Conservation (phyloP, 192 early-diverging fungal species). For the Entrophospora sp. region DNA sequence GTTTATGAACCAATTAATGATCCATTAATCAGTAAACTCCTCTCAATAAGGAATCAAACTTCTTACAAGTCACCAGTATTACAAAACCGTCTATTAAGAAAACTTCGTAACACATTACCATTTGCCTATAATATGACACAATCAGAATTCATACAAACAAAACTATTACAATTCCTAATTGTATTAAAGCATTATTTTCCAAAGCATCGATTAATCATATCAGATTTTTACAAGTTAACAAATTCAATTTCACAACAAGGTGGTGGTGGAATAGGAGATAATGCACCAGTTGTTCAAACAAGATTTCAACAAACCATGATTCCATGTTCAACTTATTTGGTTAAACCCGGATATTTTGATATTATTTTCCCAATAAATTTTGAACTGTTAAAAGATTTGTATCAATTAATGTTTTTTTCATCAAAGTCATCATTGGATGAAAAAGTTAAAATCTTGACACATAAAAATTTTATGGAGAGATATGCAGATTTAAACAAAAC, state of each 20-base stretch:
- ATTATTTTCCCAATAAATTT: constrained; percentile 99
- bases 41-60: constrained; percentile 48
- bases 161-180: constrained; percentile 63
- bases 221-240: constrained; percentile 82
- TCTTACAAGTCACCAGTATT: constrained; percentile 59
- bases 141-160: constrained; percentile 88
- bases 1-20: constrained; percentile 75
- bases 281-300: constrained; percentile 94
- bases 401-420: constrained; percentile 53
- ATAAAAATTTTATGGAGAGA: constrained; percentile 68
- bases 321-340: constrained; percentile 90
- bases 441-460: constrained; percentile 52
- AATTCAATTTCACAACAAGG: too few relatives aligned
- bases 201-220: constrained; percentile 73
- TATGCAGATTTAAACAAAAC: constrained; percentile 73
- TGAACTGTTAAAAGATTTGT: constrained; percentile 72
- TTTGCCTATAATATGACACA: constrained; percentile 78
- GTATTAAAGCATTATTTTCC: constrained; percentile 77
- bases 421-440: constrained; percentile 31
- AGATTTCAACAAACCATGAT: constrained; percentile 85
- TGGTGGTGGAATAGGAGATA: constrained; percentile 62
- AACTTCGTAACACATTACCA: constrained; percentile 56
- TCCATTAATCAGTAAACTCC: constrained; percentile 63
- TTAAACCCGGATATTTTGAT: constrained; percentile 97
- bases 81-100: constrained; percentile 36